phyloP scores from a whole-genome alignment of 345 rosid species.

The Diplotaxis tenuifolia region DNA sequence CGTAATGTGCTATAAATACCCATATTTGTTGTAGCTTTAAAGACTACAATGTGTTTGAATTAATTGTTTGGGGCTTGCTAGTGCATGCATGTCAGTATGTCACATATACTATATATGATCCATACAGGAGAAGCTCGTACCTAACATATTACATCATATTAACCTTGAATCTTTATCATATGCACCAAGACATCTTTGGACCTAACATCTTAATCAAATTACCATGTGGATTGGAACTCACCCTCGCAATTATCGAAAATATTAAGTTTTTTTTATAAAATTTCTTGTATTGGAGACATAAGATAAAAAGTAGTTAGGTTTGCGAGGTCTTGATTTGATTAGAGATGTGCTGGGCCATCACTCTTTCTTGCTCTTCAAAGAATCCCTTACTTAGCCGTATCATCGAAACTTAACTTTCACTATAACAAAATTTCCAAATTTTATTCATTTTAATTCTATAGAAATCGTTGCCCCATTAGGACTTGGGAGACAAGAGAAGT shows the following conservation, averaged over 20 bases:
- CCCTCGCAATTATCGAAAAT: neutral
- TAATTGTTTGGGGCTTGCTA: conserved; percentile 31
- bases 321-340: conserved; percentile 24
- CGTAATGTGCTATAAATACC: no score
- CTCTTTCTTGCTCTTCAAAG: conserved; percentile 33
- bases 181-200: conserved; percentile 13
- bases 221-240: conserved; percentile 10
- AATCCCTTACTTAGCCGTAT: conserved; percentile 38
- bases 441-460: neutral
- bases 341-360: conserved; percentile 37
- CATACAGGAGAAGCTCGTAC: conserved; percentile 34
- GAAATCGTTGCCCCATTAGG: conserved; percentile 38
- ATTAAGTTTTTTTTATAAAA: neutral
- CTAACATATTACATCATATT: conserved; percentile 26
- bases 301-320: conserved; percentile 22
- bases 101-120: conserved; percentile 38
- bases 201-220: neutral
- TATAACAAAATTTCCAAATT: conserved; percentile 6
- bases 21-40: no score
- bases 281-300: neutral
- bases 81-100: conserved; percentile 30
- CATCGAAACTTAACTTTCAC: conserved; percentile 36
- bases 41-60: conserved; percentile 31
- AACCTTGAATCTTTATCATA: neutral
- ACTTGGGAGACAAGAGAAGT: conserved; percentile 43